Evolutionary conservation across 2,329 filamentous ascomycete species (phyloP).

Genomic region (Trichophyton simii): DNA sequence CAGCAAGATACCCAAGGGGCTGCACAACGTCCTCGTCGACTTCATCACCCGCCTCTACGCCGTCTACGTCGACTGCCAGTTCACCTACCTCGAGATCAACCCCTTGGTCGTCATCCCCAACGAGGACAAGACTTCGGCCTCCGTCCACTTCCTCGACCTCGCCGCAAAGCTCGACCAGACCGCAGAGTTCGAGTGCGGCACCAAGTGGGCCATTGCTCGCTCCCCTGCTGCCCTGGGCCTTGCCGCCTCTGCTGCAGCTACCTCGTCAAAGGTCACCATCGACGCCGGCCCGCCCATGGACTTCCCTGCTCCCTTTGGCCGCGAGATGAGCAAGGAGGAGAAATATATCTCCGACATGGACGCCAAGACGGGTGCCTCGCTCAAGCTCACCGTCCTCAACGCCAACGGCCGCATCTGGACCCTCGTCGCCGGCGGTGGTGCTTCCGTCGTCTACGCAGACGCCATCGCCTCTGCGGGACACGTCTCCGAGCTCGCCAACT

Average conservation of each 20-base stretch:
- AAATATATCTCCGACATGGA: constrained; percentile 98
- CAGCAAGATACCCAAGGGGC: constrained; percentile 84
- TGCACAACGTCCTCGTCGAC: constrained; percentile 97
- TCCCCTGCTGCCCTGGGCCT: constrained; percentile 80
- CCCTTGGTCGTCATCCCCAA: constrained; percentile 96
- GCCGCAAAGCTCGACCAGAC: constrained; percentile 98
- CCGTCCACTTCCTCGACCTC: constrained; percentile 95
- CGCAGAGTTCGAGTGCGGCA: constrained; percentile 97
- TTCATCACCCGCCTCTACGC: constrained; percentile 98
- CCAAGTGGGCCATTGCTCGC: constrained; percentile 95
- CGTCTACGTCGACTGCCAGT: constrained; percentile 99
- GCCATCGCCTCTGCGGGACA: constrained; percentile 95
- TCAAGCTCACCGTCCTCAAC: constrained; percentile 97
- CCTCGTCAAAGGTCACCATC: constrained; percentile 69
- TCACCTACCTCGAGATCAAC: constrained; percentile 99
- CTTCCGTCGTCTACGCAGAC: constrained; percentile 96
- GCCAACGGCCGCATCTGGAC: constrained; percentile 89
- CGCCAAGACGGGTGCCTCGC: constrained; percentile 96
- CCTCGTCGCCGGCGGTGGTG: constrained; percentile 96
- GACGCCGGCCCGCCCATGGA: constrained; percentile 97
- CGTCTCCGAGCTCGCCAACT: constrained; percentile 94
- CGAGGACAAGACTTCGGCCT: constrained; percentile 75
- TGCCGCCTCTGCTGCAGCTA: constrained; percentile 47
- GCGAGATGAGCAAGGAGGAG: constrained; percentile 97
- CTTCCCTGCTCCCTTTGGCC: constrained; percentile 96